Percentiles rank a stretch among this genome's conserved stretches.
phyloP scores from a whole-genome alignment of 148 eudicot species.

The Chenopodium formosanum region DNA sequence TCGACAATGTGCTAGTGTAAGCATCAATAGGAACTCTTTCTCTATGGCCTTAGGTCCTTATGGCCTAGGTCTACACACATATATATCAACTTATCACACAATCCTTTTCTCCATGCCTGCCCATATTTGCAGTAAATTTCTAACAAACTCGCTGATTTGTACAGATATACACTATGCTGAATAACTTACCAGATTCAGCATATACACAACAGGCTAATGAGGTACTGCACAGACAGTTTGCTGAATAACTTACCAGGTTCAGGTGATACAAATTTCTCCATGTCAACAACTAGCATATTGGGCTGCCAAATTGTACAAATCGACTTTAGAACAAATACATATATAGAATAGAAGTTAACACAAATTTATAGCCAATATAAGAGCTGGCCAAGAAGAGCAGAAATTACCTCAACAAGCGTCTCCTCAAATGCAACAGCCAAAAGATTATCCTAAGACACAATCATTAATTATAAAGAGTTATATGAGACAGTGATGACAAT shows the following conservation, averaged over 20 bases:
- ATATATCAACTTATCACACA: neutral
- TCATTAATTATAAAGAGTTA: neutral
- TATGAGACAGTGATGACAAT: neutral
- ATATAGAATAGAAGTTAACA: neutral
- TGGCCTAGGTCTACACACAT: neutral
- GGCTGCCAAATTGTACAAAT: slow-evolving; percentile 60
- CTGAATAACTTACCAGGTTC: slow-evolving; percentile 55
- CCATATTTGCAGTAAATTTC: neutral
- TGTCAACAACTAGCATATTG: slow-evolving; percentile 89
- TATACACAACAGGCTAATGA: neutral
- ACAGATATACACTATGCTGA: neutral
- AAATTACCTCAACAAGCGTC: slow-evolving; percentile 88
- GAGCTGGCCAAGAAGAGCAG: neutral
- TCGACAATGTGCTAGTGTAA: neutral
- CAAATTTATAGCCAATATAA: neutral
- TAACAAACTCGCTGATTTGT: neutral
- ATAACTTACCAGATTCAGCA: slow-evolving; percentile 53
- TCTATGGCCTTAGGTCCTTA: too few species aligned
- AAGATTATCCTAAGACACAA: slow-evolving; percentile 69
- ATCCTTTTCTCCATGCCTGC: neutral
- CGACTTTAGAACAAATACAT: slow-evolving; percentile 7
- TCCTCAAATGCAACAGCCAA: slow-evolving; percentile 82
- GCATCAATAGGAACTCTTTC: too few species aligned
- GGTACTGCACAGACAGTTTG: neutral
- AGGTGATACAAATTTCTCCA: slow-evolving; percentile 83